phyloP scores from a whole-genome alignment of 345 rosid genomes.

The Eucalyptus regnans region DNA sequence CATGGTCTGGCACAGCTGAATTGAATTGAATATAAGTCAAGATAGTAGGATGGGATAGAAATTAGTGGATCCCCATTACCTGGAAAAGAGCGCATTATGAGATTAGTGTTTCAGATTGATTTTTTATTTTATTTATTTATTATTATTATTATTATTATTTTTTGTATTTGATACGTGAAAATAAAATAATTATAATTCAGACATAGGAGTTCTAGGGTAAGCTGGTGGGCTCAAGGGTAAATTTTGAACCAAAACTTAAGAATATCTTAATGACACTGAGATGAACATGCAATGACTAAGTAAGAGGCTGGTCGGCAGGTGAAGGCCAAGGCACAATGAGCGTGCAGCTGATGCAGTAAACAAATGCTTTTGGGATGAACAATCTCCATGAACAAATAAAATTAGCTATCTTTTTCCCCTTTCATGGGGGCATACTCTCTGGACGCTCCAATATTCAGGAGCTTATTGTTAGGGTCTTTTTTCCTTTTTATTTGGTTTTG shows the following conservation, averaged over 20 bases:
- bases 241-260: not conserved
- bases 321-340: not conserved
- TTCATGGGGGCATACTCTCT: not conserved
- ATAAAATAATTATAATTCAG: not conserved
- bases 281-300: not conserved
- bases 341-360: not conserved
- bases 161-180: not conserved
- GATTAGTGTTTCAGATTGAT: not conserved
- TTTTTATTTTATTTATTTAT: too few relatives aligned
- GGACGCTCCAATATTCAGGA: not conserved
- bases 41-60: not conserved
- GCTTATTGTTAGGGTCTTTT: not conserved
- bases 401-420: not conserved
- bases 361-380: not conserved
- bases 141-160: not conserved
- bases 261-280: not conserved
- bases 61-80: not conserved
- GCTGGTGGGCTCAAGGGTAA: not conserved
- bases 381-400: not conserved
- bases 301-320: not conserved
- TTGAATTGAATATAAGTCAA: not conserved
- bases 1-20: not conserved
- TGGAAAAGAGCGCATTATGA: not conserved
- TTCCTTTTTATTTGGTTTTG: not conserved
- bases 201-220: not conserved